Conservation (phyloP, 2,329 filamentous ascomycete genomes). For the Akanthomyces uredinophilus region DNA sequence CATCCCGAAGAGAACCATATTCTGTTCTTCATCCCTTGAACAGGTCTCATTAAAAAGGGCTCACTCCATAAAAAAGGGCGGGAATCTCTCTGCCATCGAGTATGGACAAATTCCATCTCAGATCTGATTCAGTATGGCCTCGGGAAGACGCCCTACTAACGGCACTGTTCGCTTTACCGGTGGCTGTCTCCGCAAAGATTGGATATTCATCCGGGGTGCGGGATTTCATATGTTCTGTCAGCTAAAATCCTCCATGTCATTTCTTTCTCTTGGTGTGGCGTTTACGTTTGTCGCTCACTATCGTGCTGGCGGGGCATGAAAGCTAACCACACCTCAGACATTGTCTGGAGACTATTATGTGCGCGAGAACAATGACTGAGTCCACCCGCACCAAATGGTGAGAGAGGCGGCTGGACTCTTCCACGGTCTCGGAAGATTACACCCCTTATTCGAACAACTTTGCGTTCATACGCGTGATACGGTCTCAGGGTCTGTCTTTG, state of each 20-base stretch:
- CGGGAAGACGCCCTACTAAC: not conserved
- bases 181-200: not conserved
- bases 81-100: not conserved
- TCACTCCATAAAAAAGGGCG: not conserved
- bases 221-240: not conserved
- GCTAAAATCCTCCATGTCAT: not conserved
- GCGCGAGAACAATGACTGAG: not conserved
- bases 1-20: conserved; percentile 1
- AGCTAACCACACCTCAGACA: conserved; percentile 9
- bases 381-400: not conserved
- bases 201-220: not conserved
- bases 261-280: not conserved
- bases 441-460: not conserved
- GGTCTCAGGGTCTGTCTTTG: not conserved
- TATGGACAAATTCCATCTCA: not conserved
- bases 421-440: not conserved
- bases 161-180: not conserved
- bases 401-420: not conserved
- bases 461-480: too few relatives aligned
- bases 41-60: not conserved
- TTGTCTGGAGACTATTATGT: not conserved
- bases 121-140: not conserved
- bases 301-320: not conserved
- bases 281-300: not conserved
- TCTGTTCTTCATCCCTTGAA: conserved; percentile 8